Conservation (phyloP, 140 eudicot genomes). For the Senecio squalidus region DNA sequence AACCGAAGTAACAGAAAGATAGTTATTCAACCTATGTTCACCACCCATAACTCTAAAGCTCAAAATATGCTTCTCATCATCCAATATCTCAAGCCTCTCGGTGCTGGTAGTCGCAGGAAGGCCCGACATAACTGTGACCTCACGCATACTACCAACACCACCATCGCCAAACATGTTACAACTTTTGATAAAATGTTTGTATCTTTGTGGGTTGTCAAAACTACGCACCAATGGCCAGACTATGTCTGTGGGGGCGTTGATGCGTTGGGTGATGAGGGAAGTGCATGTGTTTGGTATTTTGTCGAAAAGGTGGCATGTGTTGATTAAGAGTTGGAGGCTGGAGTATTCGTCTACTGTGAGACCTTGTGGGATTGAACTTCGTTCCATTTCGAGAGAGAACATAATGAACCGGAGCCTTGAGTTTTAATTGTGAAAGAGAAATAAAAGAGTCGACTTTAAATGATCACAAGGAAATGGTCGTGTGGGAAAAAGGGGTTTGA, state of each 20-base stretch:
- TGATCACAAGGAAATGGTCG: constrained; percentile 32
- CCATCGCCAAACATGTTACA: constrained; percentile 68
- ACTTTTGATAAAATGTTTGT: constrained; percentile 85
- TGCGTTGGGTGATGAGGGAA: constrained; percentile 77
- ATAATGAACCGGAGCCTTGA: background rate
- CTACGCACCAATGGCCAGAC: constrained; percentile 75
- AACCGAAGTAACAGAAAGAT: constrained; percentile 74
- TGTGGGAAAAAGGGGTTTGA: constrained; percentile 24
- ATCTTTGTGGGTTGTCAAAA: constrained; percentile 78
- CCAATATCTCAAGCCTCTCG: constrained; percentile 68
- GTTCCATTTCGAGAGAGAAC: constrained; percentile 24
- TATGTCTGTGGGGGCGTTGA: constrained; percentile 55
- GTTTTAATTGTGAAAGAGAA: constrained; percentile 7
- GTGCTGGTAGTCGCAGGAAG: constrained; percentile 86
- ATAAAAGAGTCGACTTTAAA: background rate
- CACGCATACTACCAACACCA: constrained; percentile 66
- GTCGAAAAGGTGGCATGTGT: constrained; percentile 59
- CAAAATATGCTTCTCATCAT: constrained; percentile 51
- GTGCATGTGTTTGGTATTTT: constrained; percentile 70
- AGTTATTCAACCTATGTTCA: constrained; percentile 68
- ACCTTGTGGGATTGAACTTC: constrained; percentile 40
- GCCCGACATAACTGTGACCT: constrained; percentile 78
- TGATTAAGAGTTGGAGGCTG: constrained; percentile 45
- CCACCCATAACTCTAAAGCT: constrained; percentile 92
- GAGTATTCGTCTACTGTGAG: constrained; percentile 53